These are phyloP conservation scores for Penicillium waksmanii DNA, from an alignment of 495 filamentous ascomycete genomes.

Conservation along the genomic window DNA sequence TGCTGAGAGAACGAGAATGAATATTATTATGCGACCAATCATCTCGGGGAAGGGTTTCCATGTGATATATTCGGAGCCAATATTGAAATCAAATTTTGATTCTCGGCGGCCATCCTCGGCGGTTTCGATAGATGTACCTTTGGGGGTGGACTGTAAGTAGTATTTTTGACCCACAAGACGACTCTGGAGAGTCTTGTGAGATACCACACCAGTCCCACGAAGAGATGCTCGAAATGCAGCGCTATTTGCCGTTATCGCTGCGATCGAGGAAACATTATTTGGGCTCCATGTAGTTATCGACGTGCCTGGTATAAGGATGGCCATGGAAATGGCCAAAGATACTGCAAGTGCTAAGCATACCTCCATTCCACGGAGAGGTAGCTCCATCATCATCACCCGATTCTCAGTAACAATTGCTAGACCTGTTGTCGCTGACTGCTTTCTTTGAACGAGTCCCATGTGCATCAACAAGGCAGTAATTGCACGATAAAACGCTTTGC, in stretches of 20 bases:
- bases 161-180: background rate
- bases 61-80: background rate
- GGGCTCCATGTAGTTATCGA: slow-evolving; percentile 9
- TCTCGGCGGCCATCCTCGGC: background rate
- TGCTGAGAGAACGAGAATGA: slow-evolving; percentile 1
- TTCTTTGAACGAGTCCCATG: slow-evolving; percentile 2
- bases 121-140: slow-evolving; percentile 5
- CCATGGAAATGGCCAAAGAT: background rate
- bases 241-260: slow-evolving; percentile 15
- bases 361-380: slow-evolving; percentile 19
- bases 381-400: slow-evolving; percentile 11
- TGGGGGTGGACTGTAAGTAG: background rate
- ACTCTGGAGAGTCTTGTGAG: background rate
- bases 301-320: background rate
- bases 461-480: slow-evolving; percentile 17
- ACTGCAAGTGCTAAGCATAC: slow-evolving; percentile 8
- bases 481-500: slow-evolving; percentile 13
- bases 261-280: slow-evolving; percentile 9
- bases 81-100: background rate
- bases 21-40: slow-evolving; percentile 8
- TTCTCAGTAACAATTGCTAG: slow-evolving; percentile 13
- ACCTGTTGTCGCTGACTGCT: slow-evolving; percentile 1
- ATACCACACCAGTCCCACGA: background rate
- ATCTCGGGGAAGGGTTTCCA: slow-evolving; percentile 22
- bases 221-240: slow-evolving; percentile 3